These are phyloP conservation scores for Salix udensis DNA, from an alignment of 345 rosid species.

Conservation along the genomic window DNA sequence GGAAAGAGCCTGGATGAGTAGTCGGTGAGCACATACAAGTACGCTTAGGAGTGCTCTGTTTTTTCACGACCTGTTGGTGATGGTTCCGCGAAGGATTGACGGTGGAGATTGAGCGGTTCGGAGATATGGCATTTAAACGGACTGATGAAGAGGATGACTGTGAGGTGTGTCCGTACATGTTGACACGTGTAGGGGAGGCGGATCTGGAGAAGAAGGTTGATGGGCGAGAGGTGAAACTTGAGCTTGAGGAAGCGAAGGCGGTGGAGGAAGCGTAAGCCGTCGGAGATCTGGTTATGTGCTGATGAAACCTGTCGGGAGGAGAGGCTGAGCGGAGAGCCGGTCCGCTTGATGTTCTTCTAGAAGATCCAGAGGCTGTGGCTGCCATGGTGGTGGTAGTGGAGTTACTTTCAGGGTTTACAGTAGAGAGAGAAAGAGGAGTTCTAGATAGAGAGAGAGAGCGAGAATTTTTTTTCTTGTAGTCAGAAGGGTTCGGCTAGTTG, in stretches of 20 bases:
- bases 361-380: conserved; percentile 28
- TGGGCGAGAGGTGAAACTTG: conserved; percentile 47
- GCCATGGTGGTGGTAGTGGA: conserved; percentile 36
- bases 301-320: conserved; percentile 42
- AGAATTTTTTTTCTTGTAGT: background rate
- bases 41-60: conserved; percentile 32
- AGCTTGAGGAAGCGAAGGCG: conserved; percentile 48
- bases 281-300: conserved; percentile 7
- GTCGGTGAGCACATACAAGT: conserved; percentile 75
- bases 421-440: background rate
- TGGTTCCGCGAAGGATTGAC: conserved; percentile 22
- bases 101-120: conserved; percentile 45
- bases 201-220: conserved; percentile 43
- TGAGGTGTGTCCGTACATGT: conserved; percentile 26
- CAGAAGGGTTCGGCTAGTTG: conserved; percentile 26
- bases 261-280: conserved; percentile 26
- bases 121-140: conserved; percentile 30
- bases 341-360: conserved; percentile 37
- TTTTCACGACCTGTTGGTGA: conserved; percentile 26
- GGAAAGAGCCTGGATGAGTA: conserved; percentile 76
- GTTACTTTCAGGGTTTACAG: background rate
- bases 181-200: conserved; percentile 52
- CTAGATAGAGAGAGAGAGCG: conserved; percentile 12
- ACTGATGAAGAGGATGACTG: conserved; percentile 42
- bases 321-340: conserved; percentile 40